A percentile compares a stretch with the other conserved stretches of the same genome.
phyloP scores from a whole-genome alignment of 116 monocot species.

The Posidonia oceanica region DNA sequence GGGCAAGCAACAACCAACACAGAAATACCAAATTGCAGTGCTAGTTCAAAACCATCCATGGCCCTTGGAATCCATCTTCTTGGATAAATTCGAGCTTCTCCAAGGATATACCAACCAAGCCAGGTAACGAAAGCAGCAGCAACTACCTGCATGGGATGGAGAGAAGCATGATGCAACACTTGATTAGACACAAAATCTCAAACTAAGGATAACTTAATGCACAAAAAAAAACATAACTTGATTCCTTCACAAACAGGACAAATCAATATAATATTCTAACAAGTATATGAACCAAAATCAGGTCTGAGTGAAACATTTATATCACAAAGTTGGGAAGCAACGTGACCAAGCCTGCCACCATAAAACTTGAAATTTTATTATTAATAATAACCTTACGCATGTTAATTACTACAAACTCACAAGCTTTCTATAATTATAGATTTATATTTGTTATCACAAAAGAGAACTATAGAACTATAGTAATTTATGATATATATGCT shows the following conservation, averaged over 20 bases:
- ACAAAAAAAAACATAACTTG: not conserved
- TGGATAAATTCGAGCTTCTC: constrained; percentile 54
- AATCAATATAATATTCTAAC: not conserved
- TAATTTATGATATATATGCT: no score
- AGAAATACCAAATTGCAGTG: constrained; percentile 89
- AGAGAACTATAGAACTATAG: no score
- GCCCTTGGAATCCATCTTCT: constrained; percentile 67
- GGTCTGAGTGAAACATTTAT: not conserved
- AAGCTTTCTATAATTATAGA: no score
- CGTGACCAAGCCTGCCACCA: no score
- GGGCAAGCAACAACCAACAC: constrained; percentile 89
- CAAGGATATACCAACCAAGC: constrained; percentile 75
- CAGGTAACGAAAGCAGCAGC: constrained; percentile 62
- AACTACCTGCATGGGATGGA: constrained; percentile 38
- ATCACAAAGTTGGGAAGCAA: no score
- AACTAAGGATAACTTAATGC: not conserved
- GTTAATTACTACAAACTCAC: no score
- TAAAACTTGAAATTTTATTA: no score
- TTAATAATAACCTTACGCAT: no score
- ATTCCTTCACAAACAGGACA: no score
- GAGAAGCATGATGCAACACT: not conserved
- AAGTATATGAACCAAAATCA: not conserved
- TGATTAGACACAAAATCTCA: not conserved
- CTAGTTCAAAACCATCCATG: constrained; percentile 85
- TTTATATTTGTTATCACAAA: no score